phyloP scores from a whole-genome alignment of 2,329 filamentous ascomycete species.

The Colletotrichum limetticola region DNA sequence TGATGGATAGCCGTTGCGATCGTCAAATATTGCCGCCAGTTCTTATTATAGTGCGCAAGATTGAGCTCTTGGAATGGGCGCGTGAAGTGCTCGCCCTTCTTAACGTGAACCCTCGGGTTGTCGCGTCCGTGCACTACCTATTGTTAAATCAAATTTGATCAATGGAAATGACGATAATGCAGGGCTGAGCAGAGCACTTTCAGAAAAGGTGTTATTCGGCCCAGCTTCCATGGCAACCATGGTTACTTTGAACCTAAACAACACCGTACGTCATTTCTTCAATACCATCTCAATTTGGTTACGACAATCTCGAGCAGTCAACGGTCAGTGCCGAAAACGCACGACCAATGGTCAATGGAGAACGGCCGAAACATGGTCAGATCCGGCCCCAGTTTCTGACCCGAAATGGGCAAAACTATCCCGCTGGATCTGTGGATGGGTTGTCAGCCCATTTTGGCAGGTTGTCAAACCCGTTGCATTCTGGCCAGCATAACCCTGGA shows the following conservation, averaged over 20 bases:
- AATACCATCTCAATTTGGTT: neutral
- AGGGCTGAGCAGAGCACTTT: neutral
- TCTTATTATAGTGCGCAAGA: too few species aligned
- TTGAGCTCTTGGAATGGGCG: too few species aligned
- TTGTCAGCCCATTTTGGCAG: conserved; percentile 28
- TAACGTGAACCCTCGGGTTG: too few species aligned
- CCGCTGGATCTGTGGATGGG: conserved; percentile 2
- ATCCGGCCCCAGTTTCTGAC: neutral
- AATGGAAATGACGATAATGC: neutral
- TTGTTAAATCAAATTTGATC: neutral
- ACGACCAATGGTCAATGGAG: neutral
- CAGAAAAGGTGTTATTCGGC: neutral
- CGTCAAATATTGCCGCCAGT: too few species aligned
- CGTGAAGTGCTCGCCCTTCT: too few species aligned
- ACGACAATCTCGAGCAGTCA: neutral
- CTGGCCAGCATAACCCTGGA: neutral
- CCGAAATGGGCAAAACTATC: neutral
- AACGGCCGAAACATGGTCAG: neutral
- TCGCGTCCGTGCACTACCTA: too few species aligned
- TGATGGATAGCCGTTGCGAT: too few species aligned
- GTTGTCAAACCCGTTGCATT: conserved; percentile 8
- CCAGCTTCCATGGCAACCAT: neutral
- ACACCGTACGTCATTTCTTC: neutral
- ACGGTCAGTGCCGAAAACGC: neutral
- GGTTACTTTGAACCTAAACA: neutral